Base-by-base conservation (phyloP, 78 protist species). In the Isochrysis galbana region DNA sequence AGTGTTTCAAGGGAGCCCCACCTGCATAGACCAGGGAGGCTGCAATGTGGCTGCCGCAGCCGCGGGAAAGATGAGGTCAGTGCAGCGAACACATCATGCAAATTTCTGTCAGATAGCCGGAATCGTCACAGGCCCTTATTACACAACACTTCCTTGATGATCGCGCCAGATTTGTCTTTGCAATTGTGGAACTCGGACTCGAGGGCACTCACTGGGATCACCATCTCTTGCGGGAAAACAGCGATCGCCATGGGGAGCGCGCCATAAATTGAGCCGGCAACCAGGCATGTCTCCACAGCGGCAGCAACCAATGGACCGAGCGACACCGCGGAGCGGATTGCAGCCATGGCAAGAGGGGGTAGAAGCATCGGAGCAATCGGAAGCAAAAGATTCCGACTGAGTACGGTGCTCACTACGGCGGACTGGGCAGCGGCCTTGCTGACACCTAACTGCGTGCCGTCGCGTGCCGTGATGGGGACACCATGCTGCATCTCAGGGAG, bases 71-170 rank as follows among this genome's bases (percentile, higher is more conserved):
- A n/a, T n/a, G n/a, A n/a, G n/a, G n/a, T n/a, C n/a, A n/a, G n/a
- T n/a, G n/a, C n/a, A n/a, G n/a, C n/a, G n/a, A n/a, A n/a, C n/a
- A n/a, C n/a, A n/a, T n/a, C n/a, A n/a, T n/a, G n/a, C n/a, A n/a
- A n/a, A n/a, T n/a, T n/a, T n/a, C n/a, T n/a, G n/a, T n/a, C n/a
- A n/a, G n/a, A n/a, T n/a, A n/a, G n/a, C n/a, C n/a, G n/a, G n/a
- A n/a, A n/a, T n/a, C n/a, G n/a, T n/a, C n/a, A 95, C 78, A 95
- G 89, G 54, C 97, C 97, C 91, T 94, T 95, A 84, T 95, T 94
- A 44, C 82, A 95, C 54, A 70, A 45, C 38, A 94, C 90, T 61
- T 88, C 90, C 29, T 10, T 84, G 46, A 93, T 94, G 23, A 67
- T 88, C 70, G 42, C 41, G 32, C 96, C 95, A 55, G 92, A 32